Conservation (phyloP, 441 rosid genomes). For the Mallotus repandus region DNA sequence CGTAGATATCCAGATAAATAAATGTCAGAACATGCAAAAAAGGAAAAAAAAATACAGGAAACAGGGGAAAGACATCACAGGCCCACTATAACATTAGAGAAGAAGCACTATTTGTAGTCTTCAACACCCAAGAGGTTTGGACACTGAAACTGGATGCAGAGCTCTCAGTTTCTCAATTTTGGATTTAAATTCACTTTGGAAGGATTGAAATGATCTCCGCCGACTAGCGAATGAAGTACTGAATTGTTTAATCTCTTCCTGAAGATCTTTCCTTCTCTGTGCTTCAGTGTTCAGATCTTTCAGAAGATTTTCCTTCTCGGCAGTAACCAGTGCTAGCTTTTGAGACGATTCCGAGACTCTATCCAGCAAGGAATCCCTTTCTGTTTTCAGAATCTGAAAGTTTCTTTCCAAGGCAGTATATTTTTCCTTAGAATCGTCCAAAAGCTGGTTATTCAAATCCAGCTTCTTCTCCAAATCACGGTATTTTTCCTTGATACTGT, state of each 20-base stretch:
- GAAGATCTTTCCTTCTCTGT: conserved; percentile 53
- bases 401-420: conserved; percentile 53
- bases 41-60: not conserved
- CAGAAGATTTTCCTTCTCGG: conserved; percentile 57
- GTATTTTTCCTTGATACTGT: conserved; percentile 48
- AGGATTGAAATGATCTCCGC: conserved; percentile 55
- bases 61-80: not conserved
- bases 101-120: not conserved
- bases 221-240: conserved; percentile 54
- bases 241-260: conserved; percentile 71
- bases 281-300: conserved; percentile 57
- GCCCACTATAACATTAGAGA: too few relatives aligned
- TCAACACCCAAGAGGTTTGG: conserved; percentile 42
- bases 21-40: not conserved
- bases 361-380: conserved; percentile 49
- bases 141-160: conserved; percentile 35
- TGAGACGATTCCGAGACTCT: conserved; percentile 41
- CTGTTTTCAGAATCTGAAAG: conserved; percentile 52
- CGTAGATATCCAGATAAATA: conserved; percentile 6
- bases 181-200: conserved; percentile 58
- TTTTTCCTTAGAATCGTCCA: conserved; percentile 52
- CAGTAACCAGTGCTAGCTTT: conserved; percentile 38
- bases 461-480: conserved; percentile 46
- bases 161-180: conserved; percentile 55
- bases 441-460: conserved; percentile 37